Base-by-base conservation (phyloP, 768 basidiomycete genomes). In the Amanita polypyramis region DNA sequence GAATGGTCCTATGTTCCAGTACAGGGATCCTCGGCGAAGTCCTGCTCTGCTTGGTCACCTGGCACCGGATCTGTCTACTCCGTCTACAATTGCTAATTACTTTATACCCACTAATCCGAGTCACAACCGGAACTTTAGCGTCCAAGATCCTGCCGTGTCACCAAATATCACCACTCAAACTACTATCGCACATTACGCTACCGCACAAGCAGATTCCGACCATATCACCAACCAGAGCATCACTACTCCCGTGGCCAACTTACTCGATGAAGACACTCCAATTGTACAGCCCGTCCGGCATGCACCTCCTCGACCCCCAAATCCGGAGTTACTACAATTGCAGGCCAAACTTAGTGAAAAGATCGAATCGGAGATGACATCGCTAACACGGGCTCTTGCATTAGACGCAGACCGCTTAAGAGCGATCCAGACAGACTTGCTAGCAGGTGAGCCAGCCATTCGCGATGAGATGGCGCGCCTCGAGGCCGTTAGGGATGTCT, bases 381-480 rank as follows among this genome's bases (percentile, higher is more conserved):
- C 85, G n/a, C 66, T 93, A 21, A 67, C 80, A 9, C 71, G 81
- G 56, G 74, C 77, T 40, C 65, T 86, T 58, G 64, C 70, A 45
- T 64, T 77, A 50, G 84, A 89, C 61, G 70, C 79, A 44, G 83
- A 89, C 61, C 76, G 84, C 39, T 70, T 96, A 47, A 80, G 84
- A 36, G 79, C 85, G 37, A 80, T 93, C 54, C 85, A 90, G 58
- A 65, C 77, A 34, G 92, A 97, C 68, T 79, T 98, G 54, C 76
- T 85, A 40, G 76, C 83, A 50, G 96, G 94, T 3, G 86, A 85
- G 62, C 93, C 95, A 37, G 95, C 95, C 8, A 88, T 99, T 53
- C 79, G 81, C 45, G 96, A 99, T 66, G 96, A 99, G 69, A 95
- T 92, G 88, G 87, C 81, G 2, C 76, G 96, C 12, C 71, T 99